Evolutionary conservation across 306 rosid genomes (phyloP).

Genomic region (Urtica urens): DNA sequence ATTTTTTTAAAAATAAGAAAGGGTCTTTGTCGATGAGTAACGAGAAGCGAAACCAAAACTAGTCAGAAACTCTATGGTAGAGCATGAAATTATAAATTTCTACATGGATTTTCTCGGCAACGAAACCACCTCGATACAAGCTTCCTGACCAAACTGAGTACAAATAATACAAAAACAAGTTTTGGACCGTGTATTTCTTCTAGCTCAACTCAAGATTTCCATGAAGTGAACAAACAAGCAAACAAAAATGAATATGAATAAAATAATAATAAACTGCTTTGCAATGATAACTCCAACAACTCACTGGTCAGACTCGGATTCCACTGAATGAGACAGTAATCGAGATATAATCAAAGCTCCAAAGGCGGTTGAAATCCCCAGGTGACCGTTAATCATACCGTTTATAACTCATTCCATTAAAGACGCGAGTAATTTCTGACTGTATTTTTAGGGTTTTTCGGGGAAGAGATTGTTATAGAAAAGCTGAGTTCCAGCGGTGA

Average conservation of each 20-base stretch:
- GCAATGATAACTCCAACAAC: conserved; percentile 12
- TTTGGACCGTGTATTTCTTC: neutral
- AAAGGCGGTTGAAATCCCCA: conserved; percentile 4
- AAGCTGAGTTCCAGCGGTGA: neutral
- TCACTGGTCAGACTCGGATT: conserved; percentile 18
- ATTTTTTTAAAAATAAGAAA: neutral
- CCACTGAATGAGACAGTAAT: neutral
- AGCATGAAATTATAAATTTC: neutral
- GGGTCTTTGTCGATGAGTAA: neutral
- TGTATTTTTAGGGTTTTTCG: conserved; percentile 21
- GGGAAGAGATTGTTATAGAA: neutral
- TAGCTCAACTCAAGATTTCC: neutral
- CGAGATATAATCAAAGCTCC: conserved; percentile 7
- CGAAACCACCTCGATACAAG: conserved; percentile 14
- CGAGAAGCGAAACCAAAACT: neutral
- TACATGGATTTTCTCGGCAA: conserved; percentile 10
- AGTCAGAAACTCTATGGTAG: neutral
- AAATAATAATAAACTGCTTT: neutral
- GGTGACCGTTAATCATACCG: neutral
- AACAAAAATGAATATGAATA: neutral
- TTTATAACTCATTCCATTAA: neutral
- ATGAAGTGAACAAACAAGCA: neutral
- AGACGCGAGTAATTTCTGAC: conserved; percentile 4
- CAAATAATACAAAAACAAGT: neutral
- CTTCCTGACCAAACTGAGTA: conserved; percentile 1